Conservation (phyloP, 768 basidiomycete species). For the Rickenella mellea region DNA sequence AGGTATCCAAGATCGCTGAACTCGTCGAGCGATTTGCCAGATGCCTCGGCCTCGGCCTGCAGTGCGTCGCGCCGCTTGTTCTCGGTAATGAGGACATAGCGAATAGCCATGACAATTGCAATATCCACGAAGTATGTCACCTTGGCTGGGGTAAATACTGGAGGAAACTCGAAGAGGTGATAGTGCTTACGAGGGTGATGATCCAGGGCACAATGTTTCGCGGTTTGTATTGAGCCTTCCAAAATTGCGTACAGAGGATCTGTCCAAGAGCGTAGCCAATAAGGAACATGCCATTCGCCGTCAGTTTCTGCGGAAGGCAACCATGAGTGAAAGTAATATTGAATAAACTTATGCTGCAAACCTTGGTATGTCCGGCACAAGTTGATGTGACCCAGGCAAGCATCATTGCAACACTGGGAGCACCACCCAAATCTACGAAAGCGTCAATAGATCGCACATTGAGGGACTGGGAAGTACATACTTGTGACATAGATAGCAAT, state of each 20-base stretch:
- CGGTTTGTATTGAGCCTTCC: conserved; percentile 12
- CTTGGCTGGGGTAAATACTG: too few relatives aligned
- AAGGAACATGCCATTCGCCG: conserved; percentile 16
- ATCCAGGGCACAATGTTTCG: conserved; percentile 15
- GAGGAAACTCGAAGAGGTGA: conserved; percentile 36
- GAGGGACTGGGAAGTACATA: neutral
- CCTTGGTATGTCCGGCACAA: conserved; percentile 13
- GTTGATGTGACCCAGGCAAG: conserved; percentile 10
- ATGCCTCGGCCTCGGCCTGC: conserved; percentile 6
- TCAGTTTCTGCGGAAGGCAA: too few relatives aligned
- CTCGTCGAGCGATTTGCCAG: conserved; percentile 7
- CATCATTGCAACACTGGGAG: conserved; percentile 8
- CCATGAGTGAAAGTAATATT: too few relatives aligned
- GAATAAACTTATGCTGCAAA: too few relatives aligned
- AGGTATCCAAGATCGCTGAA: conserved; percentile 9
- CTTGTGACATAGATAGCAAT: too few relatives aligned
- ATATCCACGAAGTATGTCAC: conserved; percentile 5
- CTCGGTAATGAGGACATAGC: conserved; percentile 11
- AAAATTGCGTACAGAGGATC: conserved; percentile 16
- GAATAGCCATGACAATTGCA: conserved; percentile 6
- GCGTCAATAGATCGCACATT: conserved; percentile 1
- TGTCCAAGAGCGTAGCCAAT: conserved; percentile 23
- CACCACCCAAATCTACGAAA: conserved; percentile 9
- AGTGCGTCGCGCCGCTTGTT: conserved; percentile 11
- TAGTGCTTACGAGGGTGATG: conserved; percentile 37